A percentile compares a stretch with the other conserved stretches of the same genome.
Conservation (phyloP, 805 yeast genomes). For the Teunomyces kruisii region DNA sequence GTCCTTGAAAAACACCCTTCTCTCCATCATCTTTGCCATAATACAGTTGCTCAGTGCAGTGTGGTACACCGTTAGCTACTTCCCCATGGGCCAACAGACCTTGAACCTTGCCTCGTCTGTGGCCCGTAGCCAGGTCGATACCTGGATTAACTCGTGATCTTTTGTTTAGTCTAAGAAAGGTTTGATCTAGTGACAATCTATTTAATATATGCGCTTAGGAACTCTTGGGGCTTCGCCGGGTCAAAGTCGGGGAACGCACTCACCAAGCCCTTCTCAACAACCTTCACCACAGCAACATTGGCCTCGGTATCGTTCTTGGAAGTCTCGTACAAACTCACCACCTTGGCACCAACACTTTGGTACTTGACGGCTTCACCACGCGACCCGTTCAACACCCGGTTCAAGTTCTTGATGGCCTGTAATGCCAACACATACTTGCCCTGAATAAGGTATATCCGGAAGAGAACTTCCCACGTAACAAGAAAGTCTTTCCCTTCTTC, state of each 20-base stretch:
- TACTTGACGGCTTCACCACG: conserved; percentile 14
- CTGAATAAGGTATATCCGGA: conserved; percentile 38
- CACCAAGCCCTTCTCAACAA: conserved; percentile 36
- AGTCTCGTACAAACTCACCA: conserved; percentile 29
- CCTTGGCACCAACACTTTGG: conserved; percentile 27
- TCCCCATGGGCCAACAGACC: conserved; percentile 48
- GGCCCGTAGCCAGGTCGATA: conserved; percentile 44
- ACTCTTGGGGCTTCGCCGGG: conserved; percentile 14
- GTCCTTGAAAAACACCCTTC: conserved; percentile 34
- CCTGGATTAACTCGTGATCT: conserved; percentile 31
- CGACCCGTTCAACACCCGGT: conserved; percentile 29
- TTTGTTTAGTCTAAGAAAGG: too few relatives aligned
- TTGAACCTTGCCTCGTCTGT: conserved; percentile 42
- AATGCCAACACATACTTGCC: conserved; percentile 47
- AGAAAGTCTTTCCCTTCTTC: conserved; percentile 41
- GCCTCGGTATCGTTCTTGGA: conserved; percentile 35
- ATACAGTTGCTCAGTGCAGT: conserved; percentile 41
- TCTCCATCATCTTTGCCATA: conserved; percentile 41
- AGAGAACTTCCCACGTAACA: conserved; percentile 45
- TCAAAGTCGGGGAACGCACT: conserved; percentile 35
- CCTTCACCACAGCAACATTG: conserved; percentile 47
- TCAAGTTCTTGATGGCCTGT: conserved; percentile 46
- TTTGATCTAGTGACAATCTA: neutral
- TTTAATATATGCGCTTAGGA: conserved; percentile 4
- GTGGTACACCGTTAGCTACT: conserved; percentile 49